phyloP scores from a whole-genome alignment of 225 moss, liverwort and hornwort genomes.

The Marchantia polymorpha region DNA sequence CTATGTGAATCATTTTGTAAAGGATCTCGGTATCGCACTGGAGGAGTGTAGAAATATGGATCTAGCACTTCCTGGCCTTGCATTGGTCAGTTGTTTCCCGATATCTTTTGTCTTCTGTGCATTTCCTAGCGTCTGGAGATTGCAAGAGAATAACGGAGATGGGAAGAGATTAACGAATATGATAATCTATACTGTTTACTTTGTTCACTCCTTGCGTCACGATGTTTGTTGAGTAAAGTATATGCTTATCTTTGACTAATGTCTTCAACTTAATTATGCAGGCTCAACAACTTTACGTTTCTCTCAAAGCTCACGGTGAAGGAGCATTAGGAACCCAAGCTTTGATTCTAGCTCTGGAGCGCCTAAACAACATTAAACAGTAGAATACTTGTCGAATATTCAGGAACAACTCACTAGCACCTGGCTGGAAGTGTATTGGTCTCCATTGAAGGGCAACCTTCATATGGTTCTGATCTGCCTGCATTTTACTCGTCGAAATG shows the following conservation, averaged over 20 bases:
- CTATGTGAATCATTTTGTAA: conserved; percentile 88
- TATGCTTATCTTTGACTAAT: too few species aligned
- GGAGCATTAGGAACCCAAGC: conserved; percentile 90
- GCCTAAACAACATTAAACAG: conserved; percentile 61
- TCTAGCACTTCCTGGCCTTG: conserved; percentile 83
- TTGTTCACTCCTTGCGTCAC: neutral
- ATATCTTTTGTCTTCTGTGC: neutral
- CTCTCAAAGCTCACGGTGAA: conserved; percentile 77
- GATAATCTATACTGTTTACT: neutral
- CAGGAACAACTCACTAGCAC: neutral
- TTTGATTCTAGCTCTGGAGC: conserved; percentile 73
- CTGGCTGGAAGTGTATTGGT: neutral
- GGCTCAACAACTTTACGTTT: conserved; percentile 94
- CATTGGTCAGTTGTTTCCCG: conserved; percentile 52
- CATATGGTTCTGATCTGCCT: too few species aligned
- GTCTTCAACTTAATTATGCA: conserved; percentile 22
- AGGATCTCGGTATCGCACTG: conserved; percentile 89
- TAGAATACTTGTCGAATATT: conserved; percentile 10
- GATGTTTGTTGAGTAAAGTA: neutral
- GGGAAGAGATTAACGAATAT: too few species aligned
- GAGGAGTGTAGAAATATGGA: conserved; percentile 90
- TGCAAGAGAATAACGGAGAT: neutral
- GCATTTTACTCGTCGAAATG: too few species aligned
- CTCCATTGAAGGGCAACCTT: neutral
- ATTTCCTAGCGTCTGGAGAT: neutral